These are phyloP conservation scores for Magnolia changhungtana DNA, from an alignment of 164 flowering plant species.

Conservation along the genomic window DNA sequence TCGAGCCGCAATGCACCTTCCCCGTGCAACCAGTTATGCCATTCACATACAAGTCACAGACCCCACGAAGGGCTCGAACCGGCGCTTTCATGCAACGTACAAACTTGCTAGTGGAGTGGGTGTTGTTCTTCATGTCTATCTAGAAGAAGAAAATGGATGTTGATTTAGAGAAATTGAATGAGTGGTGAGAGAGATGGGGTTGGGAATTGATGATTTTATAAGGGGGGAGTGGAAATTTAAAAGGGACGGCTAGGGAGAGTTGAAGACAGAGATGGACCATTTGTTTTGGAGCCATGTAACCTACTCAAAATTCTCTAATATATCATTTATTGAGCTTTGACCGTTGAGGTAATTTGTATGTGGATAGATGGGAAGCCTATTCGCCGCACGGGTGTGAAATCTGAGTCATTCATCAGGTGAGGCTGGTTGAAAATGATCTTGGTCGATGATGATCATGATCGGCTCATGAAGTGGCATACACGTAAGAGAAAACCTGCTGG, in stretches of 20 bases:
- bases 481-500: no score
- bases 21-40: conserved; percentile 3
- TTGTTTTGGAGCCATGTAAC: no score
- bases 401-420: no score
- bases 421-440: no score
- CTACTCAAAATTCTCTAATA: no score
- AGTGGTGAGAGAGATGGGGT: not conserved
- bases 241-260: not conserved
- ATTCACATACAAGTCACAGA: conserved; percentile 12
- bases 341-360: no score
- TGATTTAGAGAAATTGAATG: not conserved
- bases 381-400: no score
- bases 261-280: no score
- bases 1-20: not conserved
- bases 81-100: conserved; percentile 10
- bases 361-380: no score
- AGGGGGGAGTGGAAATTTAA: not conserved
- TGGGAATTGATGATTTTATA: not conserved
- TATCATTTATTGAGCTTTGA: no score
- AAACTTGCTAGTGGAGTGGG: not conserved
- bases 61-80: conserved; percentile 2
- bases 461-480: no score
- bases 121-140: not conserved
- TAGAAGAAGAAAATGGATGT: not conserved
- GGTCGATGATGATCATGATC: no score